phyloP scores from a whole-genome alignment of 257 asterid genomes.

The Echites panduratus region DNA sequence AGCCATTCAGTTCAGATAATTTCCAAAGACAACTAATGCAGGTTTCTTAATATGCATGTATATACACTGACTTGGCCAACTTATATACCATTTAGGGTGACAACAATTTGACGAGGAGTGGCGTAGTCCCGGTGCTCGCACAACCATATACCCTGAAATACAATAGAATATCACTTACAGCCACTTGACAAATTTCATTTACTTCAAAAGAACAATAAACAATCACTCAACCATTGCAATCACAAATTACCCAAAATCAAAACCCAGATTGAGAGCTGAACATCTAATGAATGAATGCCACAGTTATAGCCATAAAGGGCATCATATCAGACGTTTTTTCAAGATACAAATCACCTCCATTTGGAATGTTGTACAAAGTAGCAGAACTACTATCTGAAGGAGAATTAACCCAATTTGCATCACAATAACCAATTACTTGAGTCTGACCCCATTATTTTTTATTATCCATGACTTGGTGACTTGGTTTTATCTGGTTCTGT shows the following conservation, averaged over 20 bases:
- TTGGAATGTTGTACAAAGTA: too few relatives aligned
- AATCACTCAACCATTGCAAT: not conserved
- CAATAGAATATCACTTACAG: not conserved
- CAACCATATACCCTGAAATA: conserved; percentile 87
- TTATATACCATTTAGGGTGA: conserved; percentile 82
- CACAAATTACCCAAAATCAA: not conserved
- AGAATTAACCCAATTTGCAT: too few relatives aligned
- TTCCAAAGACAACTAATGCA: not conserved
- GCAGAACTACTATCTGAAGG: too few relatives aligned
- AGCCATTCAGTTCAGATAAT: not conserved
- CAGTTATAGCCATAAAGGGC: too few relatives aligned
- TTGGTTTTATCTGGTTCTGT: too few relatives aligned
- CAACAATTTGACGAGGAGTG: conserved; percentile 69
- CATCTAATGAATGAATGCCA: too few relatives aligned
- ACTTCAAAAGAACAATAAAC: not conserved
- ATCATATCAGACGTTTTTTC: too few relatives aligned
- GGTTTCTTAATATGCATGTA: not conserved
- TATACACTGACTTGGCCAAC: not conserved
- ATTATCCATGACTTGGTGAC: too few relatives aligned
- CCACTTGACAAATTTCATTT: not conserved
- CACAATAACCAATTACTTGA: too few relatives aligned
- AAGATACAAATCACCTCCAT: too few relatives aligned
- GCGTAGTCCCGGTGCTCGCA: conserved; percentile 97
- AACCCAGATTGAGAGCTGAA: not conserved
- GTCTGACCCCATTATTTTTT: too few relatives aligned